Evolutionary conservation across 2,329 filamentous ascomycete genomes (phyloP).

Genomic region (Gremmenia infestans): DNA sequence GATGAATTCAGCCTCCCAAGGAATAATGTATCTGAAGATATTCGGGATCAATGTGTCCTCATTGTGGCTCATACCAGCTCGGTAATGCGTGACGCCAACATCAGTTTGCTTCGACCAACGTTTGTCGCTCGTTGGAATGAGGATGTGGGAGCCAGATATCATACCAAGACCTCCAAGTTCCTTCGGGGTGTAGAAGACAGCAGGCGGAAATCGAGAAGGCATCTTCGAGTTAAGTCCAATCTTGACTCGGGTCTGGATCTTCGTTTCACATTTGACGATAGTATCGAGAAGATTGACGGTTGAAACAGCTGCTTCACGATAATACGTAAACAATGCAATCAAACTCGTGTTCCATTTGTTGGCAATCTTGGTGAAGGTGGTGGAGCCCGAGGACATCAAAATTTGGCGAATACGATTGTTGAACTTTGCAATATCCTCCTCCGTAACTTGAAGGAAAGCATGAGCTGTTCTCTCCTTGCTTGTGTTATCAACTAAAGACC

Average conservation of each 20-base stretch:
- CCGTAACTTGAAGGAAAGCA: slow-evolving; percentile 94
- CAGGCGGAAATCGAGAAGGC: slow-evolving; percentile 96
- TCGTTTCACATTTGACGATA: slow-evolving; percentile 98
- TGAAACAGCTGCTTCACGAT: slow-evolving; percentile 93
- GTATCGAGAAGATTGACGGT: slow-evolving; percentile 92
- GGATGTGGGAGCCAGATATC: slow-evolving; percentile 97
- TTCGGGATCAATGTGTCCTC: slow-evolving; percentile 98
- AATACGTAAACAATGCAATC: slow-evolving; percentile 97
- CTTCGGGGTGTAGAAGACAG: slow-evolving; percentile 98
- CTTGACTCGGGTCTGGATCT: slow-evolving; percentile 98
- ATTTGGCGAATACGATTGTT: slow-evolving; percentile 99
- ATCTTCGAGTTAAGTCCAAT: slow-evolving; percentile 99
- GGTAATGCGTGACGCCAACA: slow-evolving; percentile 92
- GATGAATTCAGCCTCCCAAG: slow-evolving; percentile 98
- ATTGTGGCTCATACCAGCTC: slow-evolving; percentile 95
- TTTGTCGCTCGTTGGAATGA: slow-evolving; percentile 96
- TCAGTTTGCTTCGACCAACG: slow-evolving; percentile 98
- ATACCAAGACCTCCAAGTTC: slow-evolving; percentile 95
- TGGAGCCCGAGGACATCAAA: slow-evolving; percentile 98
- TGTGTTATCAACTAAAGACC: slow-evolving; percentile 93
- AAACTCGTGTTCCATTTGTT: slow-evolving; percentile 99
- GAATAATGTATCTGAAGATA: slow-evolving; percentile 98
- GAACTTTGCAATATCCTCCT: slow-evolving; percentile 97
- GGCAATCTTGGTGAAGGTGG: slow-evolving; percentile 98
- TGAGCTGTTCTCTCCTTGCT: slow-evolving; percentile 96